Evolutionary conservation across 306 rosid species (phyloP).

Genomic region (Quercus wislizeni): DNA sequence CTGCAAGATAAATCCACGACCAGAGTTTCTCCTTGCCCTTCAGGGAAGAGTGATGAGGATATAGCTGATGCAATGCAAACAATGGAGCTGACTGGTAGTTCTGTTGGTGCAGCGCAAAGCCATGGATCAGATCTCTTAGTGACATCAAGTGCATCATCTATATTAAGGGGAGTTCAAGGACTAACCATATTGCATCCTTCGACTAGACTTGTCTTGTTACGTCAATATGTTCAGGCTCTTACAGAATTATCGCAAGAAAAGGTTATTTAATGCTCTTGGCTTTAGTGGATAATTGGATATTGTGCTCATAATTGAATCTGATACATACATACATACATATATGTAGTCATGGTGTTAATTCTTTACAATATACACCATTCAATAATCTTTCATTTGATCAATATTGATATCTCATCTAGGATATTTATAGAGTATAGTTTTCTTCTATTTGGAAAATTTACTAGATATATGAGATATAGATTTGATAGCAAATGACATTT

Average conservation of each 20-base stretch:
- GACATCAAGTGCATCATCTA: slow-evolving; percentile 34
- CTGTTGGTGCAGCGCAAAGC: slow-evolving; percentile 30
- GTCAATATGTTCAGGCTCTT: slow-evolving; percentile 64
- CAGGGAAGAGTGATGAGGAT: slow-evolving; percentile 37
- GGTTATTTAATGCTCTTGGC: slow-evolving; percentile 36
- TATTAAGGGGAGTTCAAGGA: slow-evolving; percentile 51
- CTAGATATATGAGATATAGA: no score
- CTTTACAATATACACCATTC: no score
- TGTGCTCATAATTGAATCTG: neutral
- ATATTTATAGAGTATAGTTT: no score
- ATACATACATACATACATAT: neutral
- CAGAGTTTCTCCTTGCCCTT: slow-evolving; percentile 35
- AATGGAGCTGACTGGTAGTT: slow-evolving; percentile 30
- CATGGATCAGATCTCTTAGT: slow-evolving; percentile 24
- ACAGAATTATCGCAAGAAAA: slow-evolving; percentile 65
- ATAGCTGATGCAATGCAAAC: slow-evolving; percentile 27
- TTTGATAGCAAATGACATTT: no score
- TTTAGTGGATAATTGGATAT: neutral
- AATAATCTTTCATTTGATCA: no score
- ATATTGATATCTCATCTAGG: no score
- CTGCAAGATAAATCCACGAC: slow-evolving; percentile 36
- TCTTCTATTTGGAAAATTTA: no score
- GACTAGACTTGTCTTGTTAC: slow-evolving; percentile 54
- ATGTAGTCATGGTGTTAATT: no score
- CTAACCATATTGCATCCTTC: slow-evolving; percentile 59